Conservation (phyloP, 2,329 filamentous ascomycete genomes). For the Fusarium nurragi region DNA sequence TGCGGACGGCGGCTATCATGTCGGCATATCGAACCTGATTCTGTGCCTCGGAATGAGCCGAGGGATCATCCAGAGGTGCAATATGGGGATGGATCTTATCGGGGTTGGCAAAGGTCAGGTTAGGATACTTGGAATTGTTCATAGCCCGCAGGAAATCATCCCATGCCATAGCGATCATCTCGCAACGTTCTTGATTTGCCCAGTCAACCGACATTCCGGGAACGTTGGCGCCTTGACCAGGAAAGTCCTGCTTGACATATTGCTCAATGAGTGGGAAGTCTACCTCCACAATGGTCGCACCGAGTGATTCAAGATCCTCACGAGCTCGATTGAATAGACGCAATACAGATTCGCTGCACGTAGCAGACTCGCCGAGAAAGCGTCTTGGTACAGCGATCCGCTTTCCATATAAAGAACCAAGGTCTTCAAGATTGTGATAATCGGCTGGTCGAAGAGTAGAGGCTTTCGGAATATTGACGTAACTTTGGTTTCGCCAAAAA, state of each 20-base stretch:
- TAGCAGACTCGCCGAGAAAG: too few species aligned
- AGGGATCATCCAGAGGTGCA: constrained; percentile 3
- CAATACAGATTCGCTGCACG: too few species aligned
- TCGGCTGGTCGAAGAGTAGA: constrained; percentile 38
- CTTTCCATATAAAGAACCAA: too few species aligned
- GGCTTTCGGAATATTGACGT: too few species aligned
- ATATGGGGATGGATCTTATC: background rate
- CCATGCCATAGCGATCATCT: constrained; percentile 6
- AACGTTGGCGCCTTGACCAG: background rate
- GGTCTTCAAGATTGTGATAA: too few species aligned
- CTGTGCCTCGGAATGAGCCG: background rate
- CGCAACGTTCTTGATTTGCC: background rate
- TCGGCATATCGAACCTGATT: constrained; percentile 10
- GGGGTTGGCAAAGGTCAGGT: background rate
- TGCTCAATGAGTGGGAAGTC: background rate
- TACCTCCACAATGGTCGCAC: background rate
- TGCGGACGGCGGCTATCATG: background rate
- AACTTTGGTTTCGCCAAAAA: too few species aligned
- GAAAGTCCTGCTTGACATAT: background rate
- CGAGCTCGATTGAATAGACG: background rate
- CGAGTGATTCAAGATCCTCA: fast-evolving
- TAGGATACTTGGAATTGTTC: background rate
- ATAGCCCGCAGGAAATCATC: background rate
- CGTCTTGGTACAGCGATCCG: background rate
- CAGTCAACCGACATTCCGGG: background rate